These are phyloP conservation scores for Phyllosticta citribraziliensis DNA, from an alignment of 2,329 filamentous ascomycete genomes.

Conservation along the genomic window DNA sequence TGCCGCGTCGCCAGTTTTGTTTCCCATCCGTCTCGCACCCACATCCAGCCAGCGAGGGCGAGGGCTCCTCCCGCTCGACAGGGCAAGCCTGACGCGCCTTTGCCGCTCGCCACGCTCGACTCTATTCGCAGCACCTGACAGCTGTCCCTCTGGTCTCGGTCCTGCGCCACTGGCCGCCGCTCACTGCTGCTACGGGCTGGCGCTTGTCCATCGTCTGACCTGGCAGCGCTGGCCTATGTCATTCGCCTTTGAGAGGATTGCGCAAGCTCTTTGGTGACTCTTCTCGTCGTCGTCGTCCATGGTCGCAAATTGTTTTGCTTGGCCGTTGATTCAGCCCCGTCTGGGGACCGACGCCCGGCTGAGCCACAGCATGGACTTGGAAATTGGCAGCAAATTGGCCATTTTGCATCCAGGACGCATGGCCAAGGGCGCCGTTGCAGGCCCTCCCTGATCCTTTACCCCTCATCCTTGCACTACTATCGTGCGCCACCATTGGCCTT, in stretches of 20 bases:
- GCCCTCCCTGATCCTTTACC: neutral
- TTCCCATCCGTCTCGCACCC: neutral
- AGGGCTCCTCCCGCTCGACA: neutral
- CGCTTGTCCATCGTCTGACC: conserved; percentile 8
- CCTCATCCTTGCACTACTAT: neutral
- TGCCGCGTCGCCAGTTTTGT: neutral
- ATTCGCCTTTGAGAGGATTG: neutral
- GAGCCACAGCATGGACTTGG: neutral
- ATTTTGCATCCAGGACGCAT: neutral
- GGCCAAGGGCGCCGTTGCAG: neutral
- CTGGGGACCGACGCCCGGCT: too few species aligned
- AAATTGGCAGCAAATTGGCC: neutral
- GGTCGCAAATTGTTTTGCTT: neutral
- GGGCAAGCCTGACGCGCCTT: neutral
- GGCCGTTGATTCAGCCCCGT: neutral
- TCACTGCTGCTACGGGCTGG: neutral
- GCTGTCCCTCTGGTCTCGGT: neutral
- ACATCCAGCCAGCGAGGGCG: neutral
- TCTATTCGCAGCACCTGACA: conserved; percentile 7
- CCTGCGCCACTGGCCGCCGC: neutral
- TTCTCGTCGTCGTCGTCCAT: too few species aligned
- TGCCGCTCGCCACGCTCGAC: neutral
- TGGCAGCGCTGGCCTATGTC: conserved; percentile 2
- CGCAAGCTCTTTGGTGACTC: neutral
- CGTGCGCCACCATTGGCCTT: neutral